Conservation (phyloP, 768 basidiomycete genomes). For the Coprinopsis cinerea region DNA sequence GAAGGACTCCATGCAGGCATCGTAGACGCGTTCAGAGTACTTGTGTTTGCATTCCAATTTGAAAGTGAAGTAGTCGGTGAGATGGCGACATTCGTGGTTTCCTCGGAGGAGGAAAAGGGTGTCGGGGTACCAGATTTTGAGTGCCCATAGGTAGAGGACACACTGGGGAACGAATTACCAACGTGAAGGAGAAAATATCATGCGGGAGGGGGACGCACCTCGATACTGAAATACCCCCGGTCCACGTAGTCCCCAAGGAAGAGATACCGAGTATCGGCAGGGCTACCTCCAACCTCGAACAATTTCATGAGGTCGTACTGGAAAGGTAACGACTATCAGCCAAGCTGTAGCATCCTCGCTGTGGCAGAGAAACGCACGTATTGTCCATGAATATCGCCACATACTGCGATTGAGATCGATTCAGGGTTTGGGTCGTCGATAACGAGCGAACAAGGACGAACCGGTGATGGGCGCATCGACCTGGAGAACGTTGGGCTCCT, state of each 20-base stretch:
- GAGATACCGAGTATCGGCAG: slow-evolving; percentile 89
- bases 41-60: slow-evolving; percentile 98
- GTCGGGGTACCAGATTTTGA: slow-evolving; percentile 99
- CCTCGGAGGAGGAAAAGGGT: slow-evolving; percentile 95
- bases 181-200: slow-evolving; percentile 9
- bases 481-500: slow-evolving; percentile 85
- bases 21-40: slow-evolving; percentile 94
- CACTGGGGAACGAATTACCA: slow-evolving; percentile 53
- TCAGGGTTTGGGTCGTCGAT: slow-evolving; percentile 1
- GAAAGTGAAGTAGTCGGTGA: slow-evolving; percentile 99
- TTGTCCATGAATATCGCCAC: slow-evolving; percentile 99
- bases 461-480: slow-evolving; percentile 99
- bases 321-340: neutral
- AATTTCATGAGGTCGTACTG: slow-evolving; percentile 94
- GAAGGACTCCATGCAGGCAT: slow-evolving; percentile 98
- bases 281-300: slow-evolving; percentile 90
- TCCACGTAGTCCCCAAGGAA: slow-evolving; percentile 94
- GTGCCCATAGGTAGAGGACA: slow-evolving; percentile 93
- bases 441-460: slow-evolving; percentile 28
- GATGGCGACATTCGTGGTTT: slow-evolving; percentile 97
- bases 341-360: neutral
- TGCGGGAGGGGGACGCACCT: slow-evolving; percentile 40
- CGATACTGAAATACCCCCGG: slow-evolving; percentile 90
- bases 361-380: slow-evolving; percentile 58
- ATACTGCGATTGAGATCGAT: slow-evolving; percentile 47